Evolutionary conservation across 1,139 yeast species (phyloP), one percentile per base, ranked within the genome.

Genomic region (Wickerhamomyces sp.): DNA sequence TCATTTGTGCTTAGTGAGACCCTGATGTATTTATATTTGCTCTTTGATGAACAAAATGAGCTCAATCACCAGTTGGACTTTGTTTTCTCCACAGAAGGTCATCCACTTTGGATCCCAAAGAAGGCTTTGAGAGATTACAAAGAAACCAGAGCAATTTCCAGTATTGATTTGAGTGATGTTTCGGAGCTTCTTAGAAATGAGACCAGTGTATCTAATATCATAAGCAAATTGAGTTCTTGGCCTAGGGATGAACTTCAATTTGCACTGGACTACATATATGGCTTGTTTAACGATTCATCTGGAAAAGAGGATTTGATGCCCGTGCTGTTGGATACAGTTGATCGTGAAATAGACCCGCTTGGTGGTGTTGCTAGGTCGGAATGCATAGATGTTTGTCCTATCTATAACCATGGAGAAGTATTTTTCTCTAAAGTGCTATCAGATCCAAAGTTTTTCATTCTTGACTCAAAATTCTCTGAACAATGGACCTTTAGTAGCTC

Each of bases 41-140:
- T 90, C 41, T 90, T 90, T 66, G 95, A 89, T 59, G 81, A 75
- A 11, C 71, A 71, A 7, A 80, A 89, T 59, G 76, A 74, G 29
- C 59, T 80, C 26, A 80, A 84, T 54, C 71, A 63, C 40, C 65
- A 67, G 8, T 68, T 70, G 63, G 54, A 56, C 7, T 75, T 84
- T 66, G 72, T 91, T 1, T 91, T 90, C 57, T 85, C 96, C 10
- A 91, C 98, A 0, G 98, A 91, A 59, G 98, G 94, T 0, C 98
- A 91, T 62, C 96, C 96, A 2, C 61, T 90, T 49, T 89, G 96
- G 95, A 72, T 75, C 46, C 61, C 62, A 5, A 45, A 51, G 10
- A 49, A 52, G 11, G 40, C 53, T n/a, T 48, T 55, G 39, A 41
- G 45, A 27, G 44, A 52, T 11, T 66, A 65, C 47, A 47, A 52